Percentiles rank a stretch among this genome's conserved stretches.
Conservation (phyloP, 495 filamentous ascomycete species). For the Hypoxylon cercidicola region DNA sequence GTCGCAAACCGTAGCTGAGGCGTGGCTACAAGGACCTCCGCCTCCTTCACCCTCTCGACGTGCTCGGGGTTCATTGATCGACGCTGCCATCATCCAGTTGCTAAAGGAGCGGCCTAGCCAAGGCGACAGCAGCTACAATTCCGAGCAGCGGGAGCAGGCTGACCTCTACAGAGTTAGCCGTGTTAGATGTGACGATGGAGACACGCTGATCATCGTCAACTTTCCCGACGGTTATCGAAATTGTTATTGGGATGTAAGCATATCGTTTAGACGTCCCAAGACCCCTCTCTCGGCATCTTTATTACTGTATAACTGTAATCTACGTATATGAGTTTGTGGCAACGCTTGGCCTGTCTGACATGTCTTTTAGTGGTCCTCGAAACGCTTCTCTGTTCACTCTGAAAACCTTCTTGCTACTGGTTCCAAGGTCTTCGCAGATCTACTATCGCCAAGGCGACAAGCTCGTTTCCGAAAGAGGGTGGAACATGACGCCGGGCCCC, state of each 20-base stretch:
- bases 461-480: constrained; percentile 20
- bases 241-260: constrained; percentile 37
- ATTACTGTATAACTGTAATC: no score
- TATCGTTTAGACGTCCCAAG: no score
- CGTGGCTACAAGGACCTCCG: not conserved
- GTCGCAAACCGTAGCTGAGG: not conserved
- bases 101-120: constrained; percentile 20
- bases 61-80: constrained; percentile 3
- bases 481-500: constrained; percentile 4
- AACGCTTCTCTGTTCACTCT: constrained; percentile 57
- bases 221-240: constrained; percentile 49
- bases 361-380: constrained; percentile 42
- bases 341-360: constrained; percentile 12
- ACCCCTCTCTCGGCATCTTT: no score
- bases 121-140: constrained; percentile 3
- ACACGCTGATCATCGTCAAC: constrained; percentile 67
- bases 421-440: constrained; percentile 60
- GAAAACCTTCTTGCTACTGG: constrained; percentile 56
- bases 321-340: no score
- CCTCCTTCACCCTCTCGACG: not conserved
- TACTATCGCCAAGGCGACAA: constrained; percentile 58
- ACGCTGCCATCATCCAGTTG: constrained; percentile 23
- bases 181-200: constrained; percentile 53
- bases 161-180: constrained; percentile 32
- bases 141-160: constrained; percentile 27